Evolutionary conservation across 306 rosid genomes (phyloP).

Genomic region (Gastrolobium villosum): DNA sequence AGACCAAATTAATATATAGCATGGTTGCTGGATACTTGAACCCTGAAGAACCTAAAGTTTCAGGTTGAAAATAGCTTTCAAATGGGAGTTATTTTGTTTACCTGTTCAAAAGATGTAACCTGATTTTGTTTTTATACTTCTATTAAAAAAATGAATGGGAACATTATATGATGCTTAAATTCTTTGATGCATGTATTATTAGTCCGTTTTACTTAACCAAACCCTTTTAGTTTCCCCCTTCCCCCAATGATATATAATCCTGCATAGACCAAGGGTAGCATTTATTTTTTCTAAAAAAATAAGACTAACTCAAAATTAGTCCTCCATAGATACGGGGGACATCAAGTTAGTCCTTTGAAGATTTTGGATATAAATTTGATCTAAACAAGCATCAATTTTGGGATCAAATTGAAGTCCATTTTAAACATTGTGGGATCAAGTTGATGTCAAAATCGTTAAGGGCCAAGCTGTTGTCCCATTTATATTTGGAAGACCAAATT

Average conservation of each 20-base stretch:
- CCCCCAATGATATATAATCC: too few relatives aligned
- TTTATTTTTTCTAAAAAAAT: neutral
- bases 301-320: neutral
- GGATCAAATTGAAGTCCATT: neutral
- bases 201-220: too few relatives aligned
- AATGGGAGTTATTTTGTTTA: too few relatives aligned
- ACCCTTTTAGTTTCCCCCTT: too few relatives aligned
- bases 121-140: too few relatives aligned
- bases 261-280: neutral
- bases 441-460: slow-evolving; percentile 17
- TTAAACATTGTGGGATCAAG: neutral
- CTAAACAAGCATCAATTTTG: neutral
- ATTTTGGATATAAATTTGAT: neutral
- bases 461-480: neutral
- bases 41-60: too few relatives aligned
- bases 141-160: too few relatives aligned
- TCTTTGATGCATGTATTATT: too few relatives aligned
- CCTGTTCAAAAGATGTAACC: too few relatives aligned
- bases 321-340: neutral
- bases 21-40: too few relatives aligned
- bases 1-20: neutral
- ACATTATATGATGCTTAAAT: too few relatives aligned
- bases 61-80: too few relatives aligned
- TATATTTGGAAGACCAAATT: slow-evolving; percentile 27
- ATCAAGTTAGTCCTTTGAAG: neutral